Evolutionary conservation across 345 rosid genomes (phyloP).

Genomic region (Clarkia xantiana): DNA sequence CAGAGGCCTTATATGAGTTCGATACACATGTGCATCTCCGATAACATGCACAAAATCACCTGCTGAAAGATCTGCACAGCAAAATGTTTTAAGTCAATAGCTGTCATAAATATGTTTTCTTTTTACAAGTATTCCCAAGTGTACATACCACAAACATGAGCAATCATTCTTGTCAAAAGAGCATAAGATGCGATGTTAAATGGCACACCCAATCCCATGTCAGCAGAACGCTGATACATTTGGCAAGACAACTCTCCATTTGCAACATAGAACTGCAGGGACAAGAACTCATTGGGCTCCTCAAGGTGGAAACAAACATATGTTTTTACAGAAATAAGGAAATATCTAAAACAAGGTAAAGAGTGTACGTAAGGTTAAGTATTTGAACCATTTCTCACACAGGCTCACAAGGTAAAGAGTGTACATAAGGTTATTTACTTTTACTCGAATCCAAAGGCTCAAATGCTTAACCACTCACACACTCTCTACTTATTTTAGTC

Average conservation of each 20-base stretch:
- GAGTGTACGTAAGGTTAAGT: too few species aligned
- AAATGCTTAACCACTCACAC: neutral
- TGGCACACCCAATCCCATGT: constrained; percentile 96
- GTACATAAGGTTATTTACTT: too few species aligned
- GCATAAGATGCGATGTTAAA: constrained; percentile 94
- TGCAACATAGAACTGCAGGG: constrained; percentile 67
- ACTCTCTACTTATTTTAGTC: neutral
- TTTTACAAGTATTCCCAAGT: neutral
- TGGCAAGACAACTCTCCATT: constrained; percentile 90
- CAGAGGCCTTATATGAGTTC: constrained; percentile 66
- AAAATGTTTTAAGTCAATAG: neutral
- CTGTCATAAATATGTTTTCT: neutral
- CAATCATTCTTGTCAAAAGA: constrained; percentile 78
- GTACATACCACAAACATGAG: constrained; percentile 80
- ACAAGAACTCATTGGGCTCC: neutral
- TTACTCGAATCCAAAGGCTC: too few species aligned
- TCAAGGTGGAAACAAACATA: neutral
- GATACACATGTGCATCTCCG: constrained; percentile 91
- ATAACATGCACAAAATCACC: constrained; percentile 75
- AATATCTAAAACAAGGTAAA: neutral
- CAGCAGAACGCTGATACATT: constrained; percentile 97
- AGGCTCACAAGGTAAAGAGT: neutral
- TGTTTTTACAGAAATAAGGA: neutral
- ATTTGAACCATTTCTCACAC: too few species aligned
- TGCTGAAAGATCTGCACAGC: constrained; percentile 53